These are phyloP conservation scores for Cordyceps fumosorosea DNA, from an alignment of 2,329 filamentous ascomycete species.

Conservation along the genomic window DNA sequence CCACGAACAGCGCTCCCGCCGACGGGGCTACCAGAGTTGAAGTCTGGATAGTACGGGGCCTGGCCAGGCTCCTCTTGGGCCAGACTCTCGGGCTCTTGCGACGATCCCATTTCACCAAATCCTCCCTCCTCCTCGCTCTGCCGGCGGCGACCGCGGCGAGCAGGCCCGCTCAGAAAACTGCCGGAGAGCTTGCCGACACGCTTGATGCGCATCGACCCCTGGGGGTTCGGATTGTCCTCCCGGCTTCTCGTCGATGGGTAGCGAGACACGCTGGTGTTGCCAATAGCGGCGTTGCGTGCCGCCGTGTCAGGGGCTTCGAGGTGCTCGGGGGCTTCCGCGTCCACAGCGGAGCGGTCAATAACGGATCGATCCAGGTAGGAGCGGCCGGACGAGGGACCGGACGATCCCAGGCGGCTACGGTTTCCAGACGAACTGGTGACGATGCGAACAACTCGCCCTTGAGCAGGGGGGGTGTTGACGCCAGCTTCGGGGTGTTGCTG, in stretches of 20 bases:
- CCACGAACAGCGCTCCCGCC: slow-evolving; percentile 40
- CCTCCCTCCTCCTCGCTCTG: slow-evolving; percentile 58
- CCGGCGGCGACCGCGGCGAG: slow-evolving; percentile 63
- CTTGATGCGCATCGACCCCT: slow-evolving; percentile 72
- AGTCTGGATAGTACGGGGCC: slow-evolving; percentile 25
- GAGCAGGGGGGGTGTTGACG: slow-evolving; percentile 50
- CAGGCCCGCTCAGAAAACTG: slow-evolving; percentile 72
- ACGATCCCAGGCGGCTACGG: slow-evolving; percentile 30
- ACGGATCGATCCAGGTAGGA: slow-evolving; percentile 28
- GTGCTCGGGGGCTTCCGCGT: slow-evolving; percentile 38
- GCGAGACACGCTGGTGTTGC: slow-evolving; percentile 47
- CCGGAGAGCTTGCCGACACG: slow-evolving; percentile 68
- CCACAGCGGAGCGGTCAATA: slow-evolving; percentile 28
- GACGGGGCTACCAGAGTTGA: slow-evolving; percentile 53
- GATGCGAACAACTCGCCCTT: slow-evolving; percentile 50
- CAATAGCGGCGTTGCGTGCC: slow-evolving; percentile 38
- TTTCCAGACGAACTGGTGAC: slow-evolving; percentile 45
- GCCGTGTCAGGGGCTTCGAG: slow-evolving; percentile 44
- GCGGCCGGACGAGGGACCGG: slow-evolving; percentile 30
- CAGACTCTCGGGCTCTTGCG: slow-evolving; percentile 29
- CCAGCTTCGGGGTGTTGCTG: slow-evolving; percentile 28
- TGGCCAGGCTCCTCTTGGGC: slow-evolving; percentile 34
- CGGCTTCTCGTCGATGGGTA: slow-evolving; percentile 44
- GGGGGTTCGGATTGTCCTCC: slow-evolving; percentile 58
- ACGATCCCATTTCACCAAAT: slow-evolving; percentile 8